Percentiles rank a stretch among this genome's conserved stretches.
phyloP scores from a whole-genome alignment of 148 eudicot species.

The Drosera capensis region DNA sequence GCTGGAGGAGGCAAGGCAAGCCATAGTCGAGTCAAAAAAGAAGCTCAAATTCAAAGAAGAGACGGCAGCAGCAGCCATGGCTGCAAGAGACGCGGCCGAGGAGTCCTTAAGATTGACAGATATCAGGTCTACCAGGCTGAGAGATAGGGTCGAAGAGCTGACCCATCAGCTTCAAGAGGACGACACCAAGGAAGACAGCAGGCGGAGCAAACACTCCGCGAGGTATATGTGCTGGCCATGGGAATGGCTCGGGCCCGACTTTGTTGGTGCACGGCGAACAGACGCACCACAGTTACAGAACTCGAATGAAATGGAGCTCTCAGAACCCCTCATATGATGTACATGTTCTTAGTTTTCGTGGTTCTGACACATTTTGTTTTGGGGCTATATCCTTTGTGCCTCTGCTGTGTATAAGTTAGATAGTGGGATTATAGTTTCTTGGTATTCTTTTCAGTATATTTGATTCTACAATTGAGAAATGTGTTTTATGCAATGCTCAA shows the following conservation, averaged over 20 bases:
- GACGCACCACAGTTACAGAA: slow-evolving; percentile 26
- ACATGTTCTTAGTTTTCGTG: slow-evolving; percentile 1
- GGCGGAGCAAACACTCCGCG: slow-evolving; percentile 25
- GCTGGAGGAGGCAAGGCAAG: slow-evolving; percentile 68
- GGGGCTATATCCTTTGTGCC: no score
- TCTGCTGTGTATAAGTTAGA: neutral
- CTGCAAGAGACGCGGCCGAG: slow-evolving; percentile 96
- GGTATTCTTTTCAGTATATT: no score
- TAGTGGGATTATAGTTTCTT: no score
- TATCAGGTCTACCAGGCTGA: slow-evolving; percentile 55
- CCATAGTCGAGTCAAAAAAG: slow-evolving; percentile 44
- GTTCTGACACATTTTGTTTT: no score
- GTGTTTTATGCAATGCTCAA: no score
- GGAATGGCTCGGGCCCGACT: slow-evolving; percentile 89
- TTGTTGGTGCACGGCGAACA: slow-evolving; percentile 34
- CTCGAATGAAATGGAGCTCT: slow-evolving; percentile 91
- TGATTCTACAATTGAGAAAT: no score
- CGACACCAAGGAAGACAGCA: slow-evolving; percentile 30
- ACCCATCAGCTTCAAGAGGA: slow-evolving; percentile 66
- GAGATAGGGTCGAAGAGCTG: slow-evolving; percentile 83
- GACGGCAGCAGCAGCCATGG: slow-evolving; percentile 86
- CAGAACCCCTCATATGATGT: slow-evolving; percentile 72
- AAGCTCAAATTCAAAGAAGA: slow-evolving; percentile 89
- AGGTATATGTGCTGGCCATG: slow-evolving; percentile 95
- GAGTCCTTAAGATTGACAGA: slow-evolving; percentile 82